A percentile compares a stretch with the other conserved stretches of the same genome.
Conservation (phyloP, 305 asterid species). For the Stenogyne calaminthoides region DNA sequence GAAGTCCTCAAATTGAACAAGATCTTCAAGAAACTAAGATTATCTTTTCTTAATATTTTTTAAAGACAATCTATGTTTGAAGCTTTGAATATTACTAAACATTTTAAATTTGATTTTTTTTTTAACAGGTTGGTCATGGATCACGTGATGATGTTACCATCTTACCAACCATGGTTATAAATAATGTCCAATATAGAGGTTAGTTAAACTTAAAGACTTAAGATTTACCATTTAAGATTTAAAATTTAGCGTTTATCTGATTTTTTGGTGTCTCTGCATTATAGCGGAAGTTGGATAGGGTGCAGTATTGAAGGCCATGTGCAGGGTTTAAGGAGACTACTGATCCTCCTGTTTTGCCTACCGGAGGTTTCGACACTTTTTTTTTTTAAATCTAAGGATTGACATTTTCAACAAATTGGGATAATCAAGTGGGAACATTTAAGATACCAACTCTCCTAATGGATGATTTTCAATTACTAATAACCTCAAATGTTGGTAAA, state of each 20-base stretch:
- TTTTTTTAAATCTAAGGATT: background rate
- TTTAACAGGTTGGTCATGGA: constrained; percentile 71
- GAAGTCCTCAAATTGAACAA: constrained; percentile 75
- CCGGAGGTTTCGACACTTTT: constrained; percentile 48
- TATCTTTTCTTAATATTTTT: background rate
- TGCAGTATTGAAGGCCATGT: constrained; percentile 77
- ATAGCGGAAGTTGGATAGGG: constrained; percentile 83
- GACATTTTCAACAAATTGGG: background rate
- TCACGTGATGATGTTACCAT: constrained; percentile 93
- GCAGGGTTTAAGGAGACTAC: constrained; percentile 93
- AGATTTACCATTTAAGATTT: too few relatives aligned
- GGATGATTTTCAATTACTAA: background rate
- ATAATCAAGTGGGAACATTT: background rate
- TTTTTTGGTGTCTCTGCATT: background rate
- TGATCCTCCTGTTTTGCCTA: constrained; percentile 85
- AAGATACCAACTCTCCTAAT: background rate
- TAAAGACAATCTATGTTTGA: background rate
- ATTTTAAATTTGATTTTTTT: background rate
- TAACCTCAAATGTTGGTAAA: constrained; percentile 8
- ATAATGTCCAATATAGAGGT: constrained; percentile 90
- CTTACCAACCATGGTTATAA: constrained; percentile 87
- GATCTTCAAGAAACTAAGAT: constrained; percentile 59
- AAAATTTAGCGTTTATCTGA: too few relatives aligned
- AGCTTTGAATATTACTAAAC: background rate
- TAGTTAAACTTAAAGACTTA: constrained; percentile 18